Base-by-base conservation (phyloP, 2,329 filamentous ascomycete genomes). In the Sporothrix mexicana region DNA sequence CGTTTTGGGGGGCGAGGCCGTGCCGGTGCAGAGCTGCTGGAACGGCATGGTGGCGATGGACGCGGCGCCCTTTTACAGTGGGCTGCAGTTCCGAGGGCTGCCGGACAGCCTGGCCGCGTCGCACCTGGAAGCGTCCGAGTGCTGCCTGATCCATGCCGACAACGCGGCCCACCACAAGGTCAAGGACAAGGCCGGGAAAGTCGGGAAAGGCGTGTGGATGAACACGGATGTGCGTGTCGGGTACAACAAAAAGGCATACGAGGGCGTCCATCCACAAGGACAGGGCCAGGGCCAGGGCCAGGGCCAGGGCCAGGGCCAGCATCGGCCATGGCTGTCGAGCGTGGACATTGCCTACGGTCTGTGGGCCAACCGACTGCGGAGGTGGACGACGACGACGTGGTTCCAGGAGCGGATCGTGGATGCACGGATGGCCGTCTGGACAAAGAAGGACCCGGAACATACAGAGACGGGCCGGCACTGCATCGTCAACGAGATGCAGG, bases 41-140 rank as follows among this genome's bases (percentile, higher is more conserved):
- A 67, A 67, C 45, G 62, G 62, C 62, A 51, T 67, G 45, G 62
- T 67, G 45, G 62, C 45, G 12, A 51, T 67, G 62, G 62, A 49
- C 15, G 62, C 62, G 6, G 43, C 23, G n/a, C 43, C 62, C 5
- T 67, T 67, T 13, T 67, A 67, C 10, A 45, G 36, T 3, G 25
- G 62, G 4, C 20, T 51, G 12, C 36, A 23, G 9, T 64, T 64
- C n/a, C 59, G 59, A 5, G 59, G 59, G 1, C n/a, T 64, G n/a
- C 17, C 59, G n/a, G 59, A 64, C 36, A 45, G n/a, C 8, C 3
- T 64, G n/a, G 59, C 59, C 2, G 41, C 36, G 0, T 5, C 36
- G 1, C 41, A 64, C n/a, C n/a, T 64, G 17, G 36, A 64, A 8
- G 59, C 36, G 9, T 64, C 59, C 17, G 59, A 64, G 59, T 64